Conservation (phyloP, 768 basidiomycete species). For the Tylopilus sp. region DNA sequence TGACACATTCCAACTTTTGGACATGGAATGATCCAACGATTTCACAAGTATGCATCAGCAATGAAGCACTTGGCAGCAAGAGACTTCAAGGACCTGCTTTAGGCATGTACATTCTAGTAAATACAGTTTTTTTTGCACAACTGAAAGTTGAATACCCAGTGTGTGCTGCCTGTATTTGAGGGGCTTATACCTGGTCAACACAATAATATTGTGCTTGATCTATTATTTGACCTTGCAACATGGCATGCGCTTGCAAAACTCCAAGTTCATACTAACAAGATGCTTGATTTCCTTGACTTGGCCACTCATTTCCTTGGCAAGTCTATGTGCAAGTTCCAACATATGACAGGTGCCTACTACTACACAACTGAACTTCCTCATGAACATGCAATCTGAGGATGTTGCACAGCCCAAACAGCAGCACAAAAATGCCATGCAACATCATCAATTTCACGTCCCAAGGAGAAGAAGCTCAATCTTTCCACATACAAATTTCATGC, state of each 20-base stretch:
- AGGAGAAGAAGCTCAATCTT: too few relatives aligned
- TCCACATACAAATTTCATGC: too few relatives aligned
- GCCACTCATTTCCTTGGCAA: too few relatives aligned
- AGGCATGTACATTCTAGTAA: not conserved
- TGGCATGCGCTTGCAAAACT: too few relatives aligned
- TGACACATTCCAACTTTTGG: not conserved
- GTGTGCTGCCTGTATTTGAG: not conserved
- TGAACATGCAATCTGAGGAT: constrained; percentile 3
- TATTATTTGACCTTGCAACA: too few relatives aligned
- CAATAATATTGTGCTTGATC: too few relatives aligned
- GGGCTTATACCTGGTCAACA: not conserved
- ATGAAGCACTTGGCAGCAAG: not conserved
- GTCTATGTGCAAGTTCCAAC: constrained; percentile 15
- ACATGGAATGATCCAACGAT: not conserved
- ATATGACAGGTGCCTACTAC: constrained; percentile 11
- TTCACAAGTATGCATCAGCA: not conserved
- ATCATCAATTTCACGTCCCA: too few relatives aligned
- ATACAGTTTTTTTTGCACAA: too few relatives aligned
- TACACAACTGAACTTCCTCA: constrained; percentile 23
- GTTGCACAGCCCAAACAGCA: not conserved
- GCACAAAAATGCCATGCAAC: not conserved
- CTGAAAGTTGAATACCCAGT: not conserved
- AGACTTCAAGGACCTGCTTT: not conserved
- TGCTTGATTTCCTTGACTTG: too few relatives aligned
- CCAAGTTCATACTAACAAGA: too few relatives aligned